phyloP scores from a whole-genome alignment of 2,329 filamentous ascomycete species.

The Claviceps cyperi region DNA sequence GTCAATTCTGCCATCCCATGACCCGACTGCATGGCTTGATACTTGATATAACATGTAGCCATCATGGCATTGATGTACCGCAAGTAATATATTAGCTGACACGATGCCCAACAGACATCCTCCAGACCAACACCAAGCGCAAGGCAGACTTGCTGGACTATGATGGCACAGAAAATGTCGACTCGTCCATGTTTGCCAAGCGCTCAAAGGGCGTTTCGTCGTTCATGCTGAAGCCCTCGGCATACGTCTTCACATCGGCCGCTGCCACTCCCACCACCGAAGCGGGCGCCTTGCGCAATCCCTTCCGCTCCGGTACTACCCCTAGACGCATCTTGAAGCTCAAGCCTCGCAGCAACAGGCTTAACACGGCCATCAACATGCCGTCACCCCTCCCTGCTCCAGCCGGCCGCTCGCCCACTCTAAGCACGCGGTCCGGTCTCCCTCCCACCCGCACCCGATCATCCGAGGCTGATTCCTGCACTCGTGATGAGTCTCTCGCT shows the following conservation, averaged over 20 bases:
- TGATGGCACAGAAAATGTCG: conserved; percentile 47
- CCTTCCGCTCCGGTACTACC: conserved; percentile 18
- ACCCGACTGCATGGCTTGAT: background rate
- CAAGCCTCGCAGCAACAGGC: conserved; percentile 34
- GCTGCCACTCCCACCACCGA: conserved; percentile 21
- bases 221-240: conserved; percentile 38
- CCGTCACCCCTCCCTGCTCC: conserved; percentile 49
- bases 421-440: conserved; percentile 52
- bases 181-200: conserved; percentile 43
- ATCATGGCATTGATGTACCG: background rate
- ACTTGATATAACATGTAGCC: too few relatives aligned
- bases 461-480: conserved; percentile 38
- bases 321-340: conserved; percentile 34
- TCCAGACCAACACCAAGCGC: conserved; percentile 34
- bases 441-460: conserved; percentile 58
- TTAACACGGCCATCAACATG: conserved; percentile 29
- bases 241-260: conserved; percentile 27
- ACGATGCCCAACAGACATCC: conserved; percentile 21
- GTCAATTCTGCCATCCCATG: conserved; percentile 13
- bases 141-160: conserved; percentile 40
- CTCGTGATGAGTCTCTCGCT: conserved; percentile 33
- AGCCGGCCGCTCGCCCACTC: conserved; percentile 67
- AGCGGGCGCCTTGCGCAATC: conserved; percentile 17
- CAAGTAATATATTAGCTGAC: background rate
- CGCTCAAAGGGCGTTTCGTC: conserved; percentile 34